These are phyloP conservation scores for Zalaria obscura DNA, from an alignment of 2,329 filamentous ascomycete genomes.

Conservation along the genomic window DNA sequence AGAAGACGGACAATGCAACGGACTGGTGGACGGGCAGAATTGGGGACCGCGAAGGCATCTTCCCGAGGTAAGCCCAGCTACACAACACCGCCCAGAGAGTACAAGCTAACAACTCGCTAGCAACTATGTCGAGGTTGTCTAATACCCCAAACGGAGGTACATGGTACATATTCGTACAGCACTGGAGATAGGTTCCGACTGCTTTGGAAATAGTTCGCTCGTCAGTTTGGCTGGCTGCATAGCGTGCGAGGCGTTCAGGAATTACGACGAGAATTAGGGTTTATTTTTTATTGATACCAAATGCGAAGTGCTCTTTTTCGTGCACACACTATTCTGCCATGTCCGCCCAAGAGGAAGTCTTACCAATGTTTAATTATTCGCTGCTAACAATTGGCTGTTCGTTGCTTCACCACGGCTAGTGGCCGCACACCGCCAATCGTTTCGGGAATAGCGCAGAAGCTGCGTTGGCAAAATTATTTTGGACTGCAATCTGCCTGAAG, in stretches of 20 bases:
- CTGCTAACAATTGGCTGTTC: too few relatives aligned
- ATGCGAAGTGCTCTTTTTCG: neutral
- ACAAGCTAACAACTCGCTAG: constrained; percentile 3
- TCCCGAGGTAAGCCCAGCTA: constrained; percentile 52
- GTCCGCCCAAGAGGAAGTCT: too few relatives aligned
- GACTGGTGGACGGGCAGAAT: constrained; percentile 98
- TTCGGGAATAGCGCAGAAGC: too few relatives aligned
- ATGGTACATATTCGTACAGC: neutral
- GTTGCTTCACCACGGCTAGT: too few relatives aligned
- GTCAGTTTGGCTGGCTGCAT: neutral
- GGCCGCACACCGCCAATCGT: too few relatives aligned
- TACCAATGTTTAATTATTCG: too few relatives aligned
- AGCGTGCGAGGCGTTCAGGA: neutral
- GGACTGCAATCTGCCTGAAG: neutral
- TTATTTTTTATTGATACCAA: neutral
- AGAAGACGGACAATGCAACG: constrained; percentile 84
- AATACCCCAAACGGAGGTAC: neutral
- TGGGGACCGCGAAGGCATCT: constrained; percentile 75
- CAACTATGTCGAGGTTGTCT: constrained; percentile 18
- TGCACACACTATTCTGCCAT: too few relatives aligned
- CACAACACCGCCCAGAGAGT: neutral
- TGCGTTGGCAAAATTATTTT: too few relatives aligned
- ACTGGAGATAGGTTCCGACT: neutral
- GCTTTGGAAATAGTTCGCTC: neutral
- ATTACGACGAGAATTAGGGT: neutral